Conservation (phyloP, 1,139 yeast genomes). For the Geotrichum bryndzae region DNA sequence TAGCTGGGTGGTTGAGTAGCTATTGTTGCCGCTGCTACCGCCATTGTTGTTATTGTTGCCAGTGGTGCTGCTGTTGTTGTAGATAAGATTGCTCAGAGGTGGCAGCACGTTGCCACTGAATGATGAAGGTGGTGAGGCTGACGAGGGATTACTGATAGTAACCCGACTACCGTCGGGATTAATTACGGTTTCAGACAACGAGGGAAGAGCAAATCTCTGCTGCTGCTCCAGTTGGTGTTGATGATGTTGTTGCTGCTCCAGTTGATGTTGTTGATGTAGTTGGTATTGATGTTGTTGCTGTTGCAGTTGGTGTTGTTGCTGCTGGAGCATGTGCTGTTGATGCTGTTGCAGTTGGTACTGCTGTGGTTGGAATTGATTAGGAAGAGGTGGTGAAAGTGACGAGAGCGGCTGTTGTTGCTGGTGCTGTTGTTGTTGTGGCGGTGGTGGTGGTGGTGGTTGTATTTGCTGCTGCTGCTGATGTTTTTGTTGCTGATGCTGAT, state of each 20-base stretch:
- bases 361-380: not conserved
- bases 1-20: not conserved
- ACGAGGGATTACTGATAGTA: not conserved
- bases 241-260: slow-evolving; percentile 11
- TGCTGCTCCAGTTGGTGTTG: too few relatives aligned
- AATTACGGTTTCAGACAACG: not conserved
- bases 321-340: not conserved
- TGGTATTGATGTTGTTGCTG: slow-evolving; percentile 1
- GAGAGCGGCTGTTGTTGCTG: slow-evolving; percentile 9
- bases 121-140: not conserved
- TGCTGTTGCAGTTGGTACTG: slow-evolving; percentile 7
- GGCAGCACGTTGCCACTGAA: not conserved
- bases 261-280: not conserved
- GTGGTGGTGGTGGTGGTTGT: not conserved
- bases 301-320: slow-evolving; percentile 1
- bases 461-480: not conserved
- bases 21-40: not conserved
- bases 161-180: not conserved
- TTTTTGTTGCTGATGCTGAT: not conserved
- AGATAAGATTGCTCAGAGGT: not conserved
- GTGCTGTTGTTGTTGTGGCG: not conserved
- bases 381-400: not conserved
- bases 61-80: not conserved
- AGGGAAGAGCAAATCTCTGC: not conserved
- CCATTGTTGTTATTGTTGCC: not conserved